Conservation (phyloP, 1,284 basidiomycete species). For the Microstroma glucosiphilum region DNA sequence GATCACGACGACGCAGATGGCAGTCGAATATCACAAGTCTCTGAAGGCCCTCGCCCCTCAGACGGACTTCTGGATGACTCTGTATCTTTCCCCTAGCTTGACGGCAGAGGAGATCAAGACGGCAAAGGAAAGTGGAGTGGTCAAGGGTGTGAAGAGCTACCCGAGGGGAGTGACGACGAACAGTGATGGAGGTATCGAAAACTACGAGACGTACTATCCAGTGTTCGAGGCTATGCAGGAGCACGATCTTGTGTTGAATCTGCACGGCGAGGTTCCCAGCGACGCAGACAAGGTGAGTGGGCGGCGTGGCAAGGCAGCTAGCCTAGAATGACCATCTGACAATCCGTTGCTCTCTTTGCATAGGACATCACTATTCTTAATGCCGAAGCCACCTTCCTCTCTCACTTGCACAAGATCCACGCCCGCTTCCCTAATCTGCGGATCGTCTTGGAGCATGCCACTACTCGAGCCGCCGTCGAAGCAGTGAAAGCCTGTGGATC, state of each 20-base stretch:
- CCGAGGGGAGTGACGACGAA: conserved; percentile 97
- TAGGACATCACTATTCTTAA: conserved; percentile 90
- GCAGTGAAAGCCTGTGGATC: conserved; percentile 54
- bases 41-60: conserved; percentile 70
- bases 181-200: conserved; percentile 92
- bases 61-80: conserved; percentile 86
- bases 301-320: not conserved
- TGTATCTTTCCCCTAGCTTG: conserved; percentile 85
- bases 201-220: conserved; percentile 88
- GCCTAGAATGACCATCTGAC: not conserved
- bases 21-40: conserved; percentile 70
- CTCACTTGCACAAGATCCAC: conserved; percentile 79
- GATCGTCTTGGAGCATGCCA: conserved; percentile 98
- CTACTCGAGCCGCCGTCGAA: conserved; percentile 89
- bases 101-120: conserved; percentile 85
- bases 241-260: conserved; percentile 85
- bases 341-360: not conserved
- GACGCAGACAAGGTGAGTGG: conserved; percentile 64
- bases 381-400: conserved; percentile 83
- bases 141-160: conserved; percentile 84
- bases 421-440: conserved; percentile 79
- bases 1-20: conserved; percentile 75
- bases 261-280: conserved; percentile 97
- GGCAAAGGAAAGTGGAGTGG: conserved; percentile 54
- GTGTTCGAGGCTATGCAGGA: conserved; percentile 93